Conservation (phyloP, 2,329 filamentous ascomycete species). For the Tricladium varicosporioides region DNA sequence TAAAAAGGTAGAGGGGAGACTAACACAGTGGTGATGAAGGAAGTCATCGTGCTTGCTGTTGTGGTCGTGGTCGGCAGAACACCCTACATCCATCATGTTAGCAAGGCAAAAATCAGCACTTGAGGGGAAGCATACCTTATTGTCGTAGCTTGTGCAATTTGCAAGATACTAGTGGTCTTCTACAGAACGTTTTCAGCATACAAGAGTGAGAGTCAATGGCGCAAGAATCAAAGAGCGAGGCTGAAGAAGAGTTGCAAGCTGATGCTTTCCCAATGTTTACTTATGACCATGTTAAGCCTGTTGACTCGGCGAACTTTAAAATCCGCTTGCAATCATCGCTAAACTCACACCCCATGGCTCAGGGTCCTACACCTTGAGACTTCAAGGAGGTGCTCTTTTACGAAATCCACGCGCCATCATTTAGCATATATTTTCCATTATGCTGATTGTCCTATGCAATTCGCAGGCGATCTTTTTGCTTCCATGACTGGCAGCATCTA, state of each 20-base stretch:
- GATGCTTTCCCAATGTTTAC: conserved; percentile 4
- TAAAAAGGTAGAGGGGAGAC: conserved; percentile 39
- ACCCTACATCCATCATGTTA: conserved; percentile 31
- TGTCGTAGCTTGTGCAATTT: background rate
- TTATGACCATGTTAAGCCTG: conserved; percentile 3
- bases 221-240: background rate
- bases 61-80: conserved; percentile 2
- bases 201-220: background rate
- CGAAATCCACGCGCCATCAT: background rate
- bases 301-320: conserved; percentile 5
- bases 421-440: conserved; percentile 18
- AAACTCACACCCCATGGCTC: background rate
- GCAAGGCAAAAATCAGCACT: conserved; percentile 20
- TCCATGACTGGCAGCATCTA: conserved; percentile 32
- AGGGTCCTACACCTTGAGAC: background rate
- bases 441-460: conserved; percentile 21
- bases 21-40: conserved; percentile 80
- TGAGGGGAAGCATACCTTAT: background rate
- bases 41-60: conserved; percentile 56
- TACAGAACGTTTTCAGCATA: background rate
- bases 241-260: background rate
- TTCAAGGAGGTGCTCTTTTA: background rate
- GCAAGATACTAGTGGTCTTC: background rate
- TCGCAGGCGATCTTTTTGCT: conserved; percentile 15
- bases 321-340: background rate